Evolutionary conservation across 179 eudicot genomes (phyloP), one percentile per base, ranked within the genome.

Genomic region (Corrigiola litoralis): DNA sequence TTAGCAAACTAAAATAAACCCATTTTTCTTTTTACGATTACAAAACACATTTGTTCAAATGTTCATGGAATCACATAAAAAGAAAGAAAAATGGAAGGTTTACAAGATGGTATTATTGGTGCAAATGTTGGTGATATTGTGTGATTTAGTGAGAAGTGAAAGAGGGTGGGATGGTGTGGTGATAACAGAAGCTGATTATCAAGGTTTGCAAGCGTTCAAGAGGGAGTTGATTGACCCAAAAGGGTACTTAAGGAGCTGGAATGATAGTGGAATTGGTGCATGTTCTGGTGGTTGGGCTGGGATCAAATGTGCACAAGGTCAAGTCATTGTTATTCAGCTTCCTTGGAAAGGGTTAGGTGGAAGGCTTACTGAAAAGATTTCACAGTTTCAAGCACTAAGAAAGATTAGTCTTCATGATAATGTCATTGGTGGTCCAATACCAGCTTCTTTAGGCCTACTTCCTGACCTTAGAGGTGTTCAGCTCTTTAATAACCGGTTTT

Each of bases 351-450:
- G 63, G 17, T 69, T 81, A 44, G 71, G 71, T 0, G 85, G 85
- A 0, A 65, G 80, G 27, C 58, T 81, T 54, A 71, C 77, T 14
- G 70, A 68, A 11, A 75, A 81, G 55, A 63, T 81, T 21, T 56
- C 67, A 7, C 80, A 77, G 53, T 79, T 81, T 66, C 80, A 77
- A 61, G 85, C 75, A n/a, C 77, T 81, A 21, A 65, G 82, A 7
- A 77, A 78, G 54, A 72, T 90, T 28, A 90, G 97, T 61, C 86
- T 94, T 59, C 99, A 90, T 72, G 91, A 87, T 76, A 94, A 94
- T 66, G 17, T 72, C 34, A 75, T 94, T 36, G 65, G 74, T 0
- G 99, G 96, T 40, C 70, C 84, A 1, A 67, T 94, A 31, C 99
- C 99, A 4, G 32, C 78, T 16, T 78, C 95, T 49, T 72, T 94